Evolutionary conservation across 306 rosid species (phyloP).

Genomic region (Quercus berberidifolia): DNA sequence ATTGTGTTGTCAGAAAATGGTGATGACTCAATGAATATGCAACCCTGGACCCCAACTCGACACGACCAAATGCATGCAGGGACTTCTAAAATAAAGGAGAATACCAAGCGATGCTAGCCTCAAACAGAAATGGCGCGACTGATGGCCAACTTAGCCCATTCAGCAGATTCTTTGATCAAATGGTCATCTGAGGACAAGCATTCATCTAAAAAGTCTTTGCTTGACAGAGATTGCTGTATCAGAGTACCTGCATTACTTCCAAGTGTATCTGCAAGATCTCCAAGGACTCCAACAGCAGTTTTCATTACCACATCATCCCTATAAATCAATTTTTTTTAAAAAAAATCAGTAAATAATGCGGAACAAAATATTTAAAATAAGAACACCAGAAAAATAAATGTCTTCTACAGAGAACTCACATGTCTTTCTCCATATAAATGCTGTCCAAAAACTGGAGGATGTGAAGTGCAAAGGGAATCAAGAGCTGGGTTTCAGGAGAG

Average conservation of each 20-base stretch:
- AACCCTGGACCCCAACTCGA: constrained; percentile 51
- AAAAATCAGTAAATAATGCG: constrained; percentile 2
- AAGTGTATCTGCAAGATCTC: constrained; percentile 91
- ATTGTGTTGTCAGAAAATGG: constrained; percentile 66
- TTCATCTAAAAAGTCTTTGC: constrained; percentile 81
- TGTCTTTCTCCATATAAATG: constrained; percentile 80
- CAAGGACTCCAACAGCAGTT: constrained; percentile 95
- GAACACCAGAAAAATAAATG: neutral
- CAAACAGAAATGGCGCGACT: constrained; percentile 83
- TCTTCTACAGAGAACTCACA: constrained; percentile 43
- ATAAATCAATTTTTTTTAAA: neutral
- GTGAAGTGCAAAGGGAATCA: constrained; percentile 81
- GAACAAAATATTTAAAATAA: neutral
- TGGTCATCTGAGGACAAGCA: constrained; percentile 88
- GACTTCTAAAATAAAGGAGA: constrained; percentile 41
- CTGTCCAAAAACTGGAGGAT: constrained; percentile 90
- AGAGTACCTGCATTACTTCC: constrained; percentile 88
- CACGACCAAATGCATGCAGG: constrained; percentile 84
- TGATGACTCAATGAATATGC: constrained; percentile 65
- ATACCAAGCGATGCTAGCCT: constrained; percentile 36
- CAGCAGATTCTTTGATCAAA: constrained; percentile 87
- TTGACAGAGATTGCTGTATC: constrained; percentile 83
- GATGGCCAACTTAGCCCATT: constrained; percentile 95
- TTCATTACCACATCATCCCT: constrained; percentile 94
- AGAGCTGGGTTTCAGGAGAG: constrained; percentile 75